Percentiles rank a stretch among this genome's conserved stretches.
These are phyloP conservation scores for Fusarium sambucinum DNA, from an alignment of 2,329 filamentous ascomycete genomes.

Conservation along the genomic window DNA sequence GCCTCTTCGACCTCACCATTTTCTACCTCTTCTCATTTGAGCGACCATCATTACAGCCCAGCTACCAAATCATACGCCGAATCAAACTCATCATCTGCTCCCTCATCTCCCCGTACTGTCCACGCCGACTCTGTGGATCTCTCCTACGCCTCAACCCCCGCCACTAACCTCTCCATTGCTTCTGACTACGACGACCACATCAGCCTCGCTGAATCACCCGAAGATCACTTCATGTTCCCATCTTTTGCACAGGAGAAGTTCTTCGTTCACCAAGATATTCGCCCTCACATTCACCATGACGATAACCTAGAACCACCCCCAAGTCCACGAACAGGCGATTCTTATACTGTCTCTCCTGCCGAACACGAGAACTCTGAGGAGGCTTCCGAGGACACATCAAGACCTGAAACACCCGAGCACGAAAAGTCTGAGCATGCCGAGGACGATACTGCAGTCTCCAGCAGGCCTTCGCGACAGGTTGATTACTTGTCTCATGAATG, in stretches of 20 bases:
- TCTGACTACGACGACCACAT: constrained; percentile 66
- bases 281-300: constrained; percentile 43
- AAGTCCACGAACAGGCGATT: constrained; percentile 63
- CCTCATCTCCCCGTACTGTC: constrained; percentile 67
- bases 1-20: constrained; percentile 58
- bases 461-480: constrained; percentile 86
- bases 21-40: constrained; percentile 61
- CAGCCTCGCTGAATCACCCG: constrained; percentile 58
- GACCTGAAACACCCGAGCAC: constrained; percentile 68
- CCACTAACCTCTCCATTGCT: constrained; percentile 72
- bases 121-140: constrained; percentile 66
- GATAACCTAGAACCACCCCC: constrained; percentile 63
- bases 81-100: constrained; percentile 64
- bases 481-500: constrained; percentile 95
- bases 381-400: constrained; percentile 57
- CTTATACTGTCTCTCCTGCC: constrained; percentile 65
- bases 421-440: constrained; percentile 69
- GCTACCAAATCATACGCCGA: constrained; percentile 59
- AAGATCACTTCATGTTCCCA: constrained; percentile 62
- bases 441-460: constrained; percentile 82
- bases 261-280: constrained; percentile 52
- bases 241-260: constrained; percentile 62
- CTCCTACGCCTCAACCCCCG: constrained; percentile 72
- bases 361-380: constrained; percentile 64
- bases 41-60: constrained; percentile 61